phyloP scores from a whole-genome alignment of 2,329 filamentous ascomycete species.

The Talaromyces sp. region DNA sequence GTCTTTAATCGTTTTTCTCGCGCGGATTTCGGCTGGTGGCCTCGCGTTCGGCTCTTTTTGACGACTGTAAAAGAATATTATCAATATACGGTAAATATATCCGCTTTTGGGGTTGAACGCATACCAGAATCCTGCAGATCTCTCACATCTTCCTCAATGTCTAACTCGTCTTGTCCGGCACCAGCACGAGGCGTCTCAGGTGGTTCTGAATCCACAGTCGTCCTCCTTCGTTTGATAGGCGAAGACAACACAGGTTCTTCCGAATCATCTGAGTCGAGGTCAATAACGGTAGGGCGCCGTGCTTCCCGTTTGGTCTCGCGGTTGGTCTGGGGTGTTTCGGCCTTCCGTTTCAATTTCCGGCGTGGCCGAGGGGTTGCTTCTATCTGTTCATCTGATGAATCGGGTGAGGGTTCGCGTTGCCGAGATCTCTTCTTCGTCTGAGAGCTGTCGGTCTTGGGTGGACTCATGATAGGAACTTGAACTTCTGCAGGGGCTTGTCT shows the following conservation, averaged over 20 bases:
- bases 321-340: neutral
- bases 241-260: constrained; percentile 6
- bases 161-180: constrained; percentile 39
- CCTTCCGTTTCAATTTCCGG: constrained; percentile 34
- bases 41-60: constrained; percentile 45
- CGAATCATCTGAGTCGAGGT: constrained; percentile 25
- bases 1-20: constrained; percentile 44
- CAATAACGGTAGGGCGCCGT: constrained; percentile 26
- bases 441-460: neutral
- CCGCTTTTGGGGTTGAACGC: neutral
- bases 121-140: constrained; percentile 49
- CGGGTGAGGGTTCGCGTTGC: neutral
- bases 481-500: neutral
- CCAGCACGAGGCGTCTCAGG: constrained; percentile 29
- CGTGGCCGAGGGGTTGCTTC: constrained; percentile 23
- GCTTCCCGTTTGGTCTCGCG: too few relatives aligned
- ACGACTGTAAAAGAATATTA: constrained; percentile 28
- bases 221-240: constrained; percentile 28
- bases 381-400: neutral
- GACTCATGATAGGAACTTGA: neutral
- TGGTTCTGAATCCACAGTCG: constrained; percentile 11
- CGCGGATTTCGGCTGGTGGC: constrained; percentile 41
- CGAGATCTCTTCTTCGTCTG: neutral
- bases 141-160: constrained; percentile 49
- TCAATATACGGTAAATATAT: neutral